These are phyloP conservation scores for Areca catechu DNA, from an alignment of 176 grass and related monocot genomes.

Conservation along the genomic window DNA sequence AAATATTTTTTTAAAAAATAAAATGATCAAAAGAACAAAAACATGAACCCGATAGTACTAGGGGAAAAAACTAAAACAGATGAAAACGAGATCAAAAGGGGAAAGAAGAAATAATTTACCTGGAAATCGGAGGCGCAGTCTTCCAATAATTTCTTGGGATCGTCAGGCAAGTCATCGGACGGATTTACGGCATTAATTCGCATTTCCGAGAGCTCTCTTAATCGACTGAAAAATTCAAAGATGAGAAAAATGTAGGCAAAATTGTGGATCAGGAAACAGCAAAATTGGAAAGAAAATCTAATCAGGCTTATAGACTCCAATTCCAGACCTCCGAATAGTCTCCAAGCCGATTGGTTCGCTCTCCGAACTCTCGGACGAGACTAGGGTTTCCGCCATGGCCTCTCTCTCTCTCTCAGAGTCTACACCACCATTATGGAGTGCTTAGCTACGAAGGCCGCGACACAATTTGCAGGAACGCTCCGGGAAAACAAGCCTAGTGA, in stretches of 20 bases:
- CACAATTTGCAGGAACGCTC: too few species aligned
- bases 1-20: constrained; percentile 7
- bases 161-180: neutral
- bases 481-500: too few species aligned
- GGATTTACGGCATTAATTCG: constrained; percentile 10
- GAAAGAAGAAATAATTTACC: constrained; percentile 20
- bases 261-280: neutral
- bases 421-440: too few species aligned
- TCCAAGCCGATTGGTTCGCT: constrained; percentile 30
- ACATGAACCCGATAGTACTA: neutral
- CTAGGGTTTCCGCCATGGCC: constrained; percentile 47
- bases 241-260: neutral
- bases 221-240: constrained; percentile 35
- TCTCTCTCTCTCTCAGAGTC: neutral
- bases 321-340: constrained; percentile 37
- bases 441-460: too few species aligned
- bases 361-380: constrained; percentile 8
- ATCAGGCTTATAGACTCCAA: neutral
- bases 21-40: neutral
- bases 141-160: constrained; percentile 15
- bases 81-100: neutral
- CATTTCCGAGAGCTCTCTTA: constrained; percentile 31
- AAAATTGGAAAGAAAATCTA: neutral
- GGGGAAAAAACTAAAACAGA: neutral
- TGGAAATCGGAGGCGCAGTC: constrained; percentile 22